Conservation (phyloP, 148 eudicot genomes). For the Fagopyrum homotropicum region DNA sequence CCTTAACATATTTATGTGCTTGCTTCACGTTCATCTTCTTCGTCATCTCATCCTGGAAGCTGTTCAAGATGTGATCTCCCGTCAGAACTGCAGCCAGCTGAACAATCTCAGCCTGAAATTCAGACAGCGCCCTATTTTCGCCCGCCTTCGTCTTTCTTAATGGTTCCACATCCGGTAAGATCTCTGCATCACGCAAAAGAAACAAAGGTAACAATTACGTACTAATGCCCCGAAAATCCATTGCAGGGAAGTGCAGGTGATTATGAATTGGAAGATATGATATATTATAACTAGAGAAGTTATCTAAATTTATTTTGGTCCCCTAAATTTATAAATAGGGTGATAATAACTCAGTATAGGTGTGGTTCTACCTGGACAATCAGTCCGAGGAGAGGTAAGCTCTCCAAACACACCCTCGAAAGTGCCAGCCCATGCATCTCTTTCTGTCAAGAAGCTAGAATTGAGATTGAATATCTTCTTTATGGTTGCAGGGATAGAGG, state of each 20-base stretch:
- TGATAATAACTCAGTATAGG: no score
- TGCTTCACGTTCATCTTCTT: conserved; percentile 84
- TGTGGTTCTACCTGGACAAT: conserved; percentile 55
- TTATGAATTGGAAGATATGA: no score
- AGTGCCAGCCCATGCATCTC: conserved; percentile 99
- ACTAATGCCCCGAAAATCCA: no score
- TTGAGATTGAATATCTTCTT: conserved; percentile 88
- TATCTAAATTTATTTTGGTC: no score
- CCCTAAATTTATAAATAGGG: no score
- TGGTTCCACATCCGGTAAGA: conserved; percentile 70
- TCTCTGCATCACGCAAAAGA: conserved; percentile 30
- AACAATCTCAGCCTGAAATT: conserved; percentile 78
- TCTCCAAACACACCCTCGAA: conserved; percentile 62
- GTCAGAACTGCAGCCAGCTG: conserved; percentile 87
- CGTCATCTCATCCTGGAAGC: conserved; percentile 67
- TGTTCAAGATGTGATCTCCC: conserved; percentile 79
- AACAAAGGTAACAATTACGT: neutral
- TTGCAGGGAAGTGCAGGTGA: no score
- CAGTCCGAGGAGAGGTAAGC: conserved; percentile 69
- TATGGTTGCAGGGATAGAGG: conserved; percentile 94
- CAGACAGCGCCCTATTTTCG: conserved; percentile 53
- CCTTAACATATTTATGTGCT: conserved; percentile 67
- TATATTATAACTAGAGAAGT: no score
- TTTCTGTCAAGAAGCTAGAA: conserved; percentile 79
- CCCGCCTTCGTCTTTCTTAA: conserved; percentile 53